These are phyloP conservation scores for Tephrocybe sp. DNA, from an alignment of 768 basidiomycete genomes.

Conservation along the genomic window DNA sequence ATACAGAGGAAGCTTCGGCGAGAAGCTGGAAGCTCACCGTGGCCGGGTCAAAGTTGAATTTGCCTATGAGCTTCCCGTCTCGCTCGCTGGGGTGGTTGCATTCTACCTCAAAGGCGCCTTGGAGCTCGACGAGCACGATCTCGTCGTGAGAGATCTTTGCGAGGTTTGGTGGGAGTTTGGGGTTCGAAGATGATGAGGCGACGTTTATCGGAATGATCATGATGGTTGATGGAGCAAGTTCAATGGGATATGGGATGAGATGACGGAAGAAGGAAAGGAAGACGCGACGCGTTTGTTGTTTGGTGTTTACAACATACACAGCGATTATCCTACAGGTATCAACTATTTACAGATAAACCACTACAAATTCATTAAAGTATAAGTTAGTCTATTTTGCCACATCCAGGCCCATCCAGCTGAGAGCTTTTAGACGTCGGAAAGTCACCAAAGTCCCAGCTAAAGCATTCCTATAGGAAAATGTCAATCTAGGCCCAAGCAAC, in stretches of 20 bases:
- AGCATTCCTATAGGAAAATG: conserved; percentile 51
- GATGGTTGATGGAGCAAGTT: background rate
- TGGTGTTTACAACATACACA: conserved; percentile 2
- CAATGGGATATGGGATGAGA: background rate
- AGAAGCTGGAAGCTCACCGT: conserved; percentile 38
- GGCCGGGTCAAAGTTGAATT: conserved; percentile 57
- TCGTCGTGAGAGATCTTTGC: conserved; percentile 77
- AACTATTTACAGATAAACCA: background rate
- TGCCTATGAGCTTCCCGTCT: conserved; percentile 77
- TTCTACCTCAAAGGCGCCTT: conserved; percentile 78
- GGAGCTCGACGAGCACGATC: conserved; percentile 82
- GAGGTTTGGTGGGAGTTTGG: conserved; percentile 59
- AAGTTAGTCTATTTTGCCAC: conserved; percentile 4
- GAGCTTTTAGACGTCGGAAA: conserved; percentile 8
- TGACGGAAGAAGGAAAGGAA: background rate
- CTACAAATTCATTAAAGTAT: background rate
- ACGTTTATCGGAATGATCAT: conserved; percentile 73
- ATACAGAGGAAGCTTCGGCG: background rate
- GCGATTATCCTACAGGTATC: background rate
- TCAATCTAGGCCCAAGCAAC: background rate
- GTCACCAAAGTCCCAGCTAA: conserved; percentile 67
- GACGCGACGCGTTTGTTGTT: conserved; percentile 17
- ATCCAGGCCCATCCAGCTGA: background rate
- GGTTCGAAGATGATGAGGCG: conserved; percentile 27
- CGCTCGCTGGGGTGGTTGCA: conserved; percentile 45